These are phyloP conservation scores for Umbelopsis ramanniana DNA, from an alignment of 192 early-diverging fungal species.

Conservation along the genomic window DNA sequence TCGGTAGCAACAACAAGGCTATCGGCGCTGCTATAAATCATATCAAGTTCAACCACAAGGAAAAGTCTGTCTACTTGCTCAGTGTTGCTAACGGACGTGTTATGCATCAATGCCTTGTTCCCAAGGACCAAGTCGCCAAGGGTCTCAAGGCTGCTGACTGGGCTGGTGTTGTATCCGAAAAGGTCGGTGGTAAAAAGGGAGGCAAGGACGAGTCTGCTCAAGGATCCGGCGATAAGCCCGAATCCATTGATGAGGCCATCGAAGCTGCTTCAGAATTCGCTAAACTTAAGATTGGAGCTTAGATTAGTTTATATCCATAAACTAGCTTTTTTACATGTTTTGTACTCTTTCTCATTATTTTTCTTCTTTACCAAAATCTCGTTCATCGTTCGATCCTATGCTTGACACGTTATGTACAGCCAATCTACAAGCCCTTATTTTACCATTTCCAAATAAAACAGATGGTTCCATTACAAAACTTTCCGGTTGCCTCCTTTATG, in stretches of 20 bases:
- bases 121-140: constrained; percentile 71
- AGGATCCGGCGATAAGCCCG: constrained; percentile 77
- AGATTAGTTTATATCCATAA: constrained; percentile 13
- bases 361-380: neutral
- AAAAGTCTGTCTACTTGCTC: constrained; percentile 89
- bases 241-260: constrained; percentile 74
- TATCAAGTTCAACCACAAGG: constrained; percentile 73
- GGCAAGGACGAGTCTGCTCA: constrained; percentile 95
- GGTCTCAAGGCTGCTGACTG: constrained; percentile 92
- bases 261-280: constrained; percentile 77
- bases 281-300: constrained; percentile 58
- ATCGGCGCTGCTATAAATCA: constrained; percentile 76
- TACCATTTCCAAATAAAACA: neutral
- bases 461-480: neutral
- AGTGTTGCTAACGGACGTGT: constrained; percentile 72
- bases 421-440: constrained; percentile 9
- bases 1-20: constrained; percentile 86
- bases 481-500: neutral
- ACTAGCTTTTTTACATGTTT: constrained; percentile 13
- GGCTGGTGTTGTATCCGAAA: constrained; percentile 82
- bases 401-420: constrained; percentile 20
- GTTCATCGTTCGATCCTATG: neutral
- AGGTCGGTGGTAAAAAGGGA: constrained; percentile 91
- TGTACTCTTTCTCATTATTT: neutral
- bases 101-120: constrained; percentile 81